These are phyloP conservation scores for Mallotus repandus DNA, from an alignment of 441 rosid species.

Conservation along the genomic window DNA sequence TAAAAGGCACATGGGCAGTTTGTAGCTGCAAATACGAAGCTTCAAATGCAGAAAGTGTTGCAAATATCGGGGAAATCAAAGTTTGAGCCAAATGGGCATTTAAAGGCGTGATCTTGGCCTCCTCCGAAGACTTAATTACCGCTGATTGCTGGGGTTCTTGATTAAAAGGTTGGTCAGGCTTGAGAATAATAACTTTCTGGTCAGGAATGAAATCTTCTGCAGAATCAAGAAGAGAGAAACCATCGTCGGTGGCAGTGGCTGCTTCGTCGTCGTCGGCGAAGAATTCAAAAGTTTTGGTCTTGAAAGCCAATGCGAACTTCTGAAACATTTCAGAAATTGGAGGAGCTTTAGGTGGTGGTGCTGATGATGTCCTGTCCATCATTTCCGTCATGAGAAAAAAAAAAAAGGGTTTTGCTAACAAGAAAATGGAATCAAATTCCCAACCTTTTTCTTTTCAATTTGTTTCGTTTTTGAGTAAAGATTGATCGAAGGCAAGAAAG, in stretches of 20 bases:
- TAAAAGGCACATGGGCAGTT: conserved; percentile 76
- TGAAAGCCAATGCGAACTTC: conserved; percentile 86
- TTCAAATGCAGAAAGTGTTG: conserved; percentile 67
- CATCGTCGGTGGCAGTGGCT: conserved; percentile 39
- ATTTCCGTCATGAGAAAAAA: conserved; percentile 38
- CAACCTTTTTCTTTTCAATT: background rate
- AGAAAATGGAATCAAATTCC: conserved; percentile 7
- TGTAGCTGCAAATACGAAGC: conserved; percentile 87
- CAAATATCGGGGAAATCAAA: conserved; percentile 69
- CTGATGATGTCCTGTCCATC: conserved; percentile 34
- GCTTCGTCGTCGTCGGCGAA: conserved; percentile 55
- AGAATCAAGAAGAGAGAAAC: conserved; percentile 74
- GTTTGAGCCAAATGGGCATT: conserved; percentile 43
- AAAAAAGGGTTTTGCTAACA: background rate
- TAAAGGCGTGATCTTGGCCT: conserved; percentile 31
- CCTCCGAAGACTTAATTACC: conserved; percentile 9
- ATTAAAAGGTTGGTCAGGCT: conserved; percentile 51
- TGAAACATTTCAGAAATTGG: conserved; percentile 89
- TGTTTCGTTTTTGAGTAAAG: background rate
- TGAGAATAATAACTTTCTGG: conserved; percentile 87
- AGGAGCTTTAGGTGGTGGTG: conserved; percentile 47
- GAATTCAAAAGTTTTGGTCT: conserved; percentile 83
- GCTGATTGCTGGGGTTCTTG: conserved; percentile 8
- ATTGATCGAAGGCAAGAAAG: background rate
- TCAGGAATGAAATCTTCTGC: conserved; percentile 85